phyloP scores from a whole-genome alignment of 495 filamentous ascomycete genomes.

The Ramalina intermedia region DNA sequence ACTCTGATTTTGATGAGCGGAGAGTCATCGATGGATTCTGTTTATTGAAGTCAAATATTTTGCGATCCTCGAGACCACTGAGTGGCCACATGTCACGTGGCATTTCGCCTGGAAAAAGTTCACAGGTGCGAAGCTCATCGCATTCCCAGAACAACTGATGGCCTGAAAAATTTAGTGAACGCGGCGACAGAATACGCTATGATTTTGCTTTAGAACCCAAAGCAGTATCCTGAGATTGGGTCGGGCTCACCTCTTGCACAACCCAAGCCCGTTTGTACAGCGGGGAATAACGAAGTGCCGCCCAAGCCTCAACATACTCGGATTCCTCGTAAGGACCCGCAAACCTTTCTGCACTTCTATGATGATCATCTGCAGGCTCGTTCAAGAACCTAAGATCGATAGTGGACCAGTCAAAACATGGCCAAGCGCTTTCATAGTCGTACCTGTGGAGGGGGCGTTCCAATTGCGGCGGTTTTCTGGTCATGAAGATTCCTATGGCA shows the following conservation, averaged over 20 bases:
- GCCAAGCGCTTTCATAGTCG: too few relatives aligned
- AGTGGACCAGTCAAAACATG: too few relatives aligned
- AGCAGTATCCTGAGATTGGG: too few relatives aligned
- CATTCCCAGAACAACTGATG: slow-evolving; percentile 5
- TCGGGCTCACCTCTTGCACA: neutral
- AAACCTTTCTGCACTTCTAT: neutral
- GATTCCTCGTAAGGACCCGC: neutral
- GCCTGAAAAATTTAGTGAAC: neutral
- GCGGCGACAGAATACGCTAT: neutral
- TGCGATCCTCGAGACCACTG: too few relatives aligned
- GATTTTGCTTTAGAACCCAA: too few relatives aligned
- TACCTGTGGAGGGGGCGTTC: too few relatives aligned
- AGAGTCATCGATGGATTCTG: neutral
- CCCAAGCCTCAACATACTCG: neutral
- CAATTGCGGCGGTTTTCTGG: too few relatives aligned
- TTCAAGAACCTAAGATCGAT: neutral
- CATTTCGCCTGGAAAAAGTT: neutral
- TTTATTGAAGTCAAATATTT: neutral
- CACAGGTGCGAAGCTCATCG: neutral
- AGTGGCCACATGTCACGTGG: neutral
- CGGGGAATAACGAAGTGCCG: neutral
- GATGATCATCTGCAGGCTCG: neutral
- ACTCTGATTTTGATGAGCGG: neutral
- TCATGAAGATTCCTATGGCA: neutral
- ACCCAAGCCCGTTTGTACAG: slow-evolving; percentile 1